These are phyloP conservation scores for Carex scoparia DNA, from an alignment of 176 grass and related monocot species.

Conservation along the genomic window DNA sequence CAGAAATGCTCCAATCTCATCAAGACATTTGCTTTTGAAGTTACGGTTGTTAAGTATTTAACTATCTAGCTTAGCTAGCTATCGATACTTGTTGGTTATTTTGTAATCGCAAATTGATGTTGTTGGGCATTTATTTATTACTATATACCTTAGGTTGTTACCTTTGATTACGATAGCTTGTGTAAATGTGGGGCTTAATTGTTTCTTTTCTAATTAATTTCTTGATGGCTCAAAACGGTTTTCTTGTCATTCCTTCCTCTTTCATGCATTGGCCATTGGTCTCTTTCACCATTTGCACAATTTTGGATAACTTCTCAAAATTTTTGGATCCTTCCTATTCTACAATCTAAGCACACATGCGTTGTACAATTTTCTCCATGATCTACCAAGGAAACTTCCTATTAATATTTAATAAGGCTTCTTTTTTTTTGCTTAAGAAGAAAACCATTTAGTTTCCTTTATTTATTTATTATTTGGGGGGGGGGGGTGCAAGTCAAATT, in stretches of 20 bases:
- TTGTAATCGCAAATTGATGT: slow-evolving; percentile 9
- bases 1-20: background rate
- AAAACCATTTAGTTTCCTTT: background rate
- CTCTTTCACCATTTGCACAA: slow-evolving; percentile 26
- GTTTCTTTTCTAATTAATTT: slow-evolving; percentile 10
- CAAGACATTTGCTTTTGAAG: slow-evolving; percentile 5
- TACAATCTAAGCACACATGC: background rate
- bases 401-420: background rate
- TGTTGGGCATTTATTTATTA: slow-evolving; percentile 27
- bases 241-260: slow-evolving; percentile 33
- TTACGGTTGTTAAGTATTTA: background rate
- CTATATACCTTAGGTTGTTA: slow-evolving; percentile 32
- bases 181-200: slow-evolving; percentile 13
- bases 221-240: slow-evolving; percentile 27
- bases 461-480: too few relatives aligned
- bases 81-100: background rate
- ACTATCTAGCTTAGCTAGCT: slow-evolving; percentile 12
- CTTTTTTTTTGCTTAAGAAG: background rate
- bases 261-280: slow-evolving; percentile 28
- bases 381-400: slow-evolving; percentile 12
- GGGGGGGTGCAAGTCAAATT: background rate
- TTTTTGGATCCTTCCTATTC: background rate
- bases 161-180: slow-evolving; percentile 21
- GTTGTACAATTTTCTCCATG: slow-evolving; percentile 11
- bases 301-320: slow-evolving; percentile 8